Evolutionary conservation across 2,329 filamentous ascomycete species (phyloP).

Genomic region (Chaetomium sp.): DNA sequence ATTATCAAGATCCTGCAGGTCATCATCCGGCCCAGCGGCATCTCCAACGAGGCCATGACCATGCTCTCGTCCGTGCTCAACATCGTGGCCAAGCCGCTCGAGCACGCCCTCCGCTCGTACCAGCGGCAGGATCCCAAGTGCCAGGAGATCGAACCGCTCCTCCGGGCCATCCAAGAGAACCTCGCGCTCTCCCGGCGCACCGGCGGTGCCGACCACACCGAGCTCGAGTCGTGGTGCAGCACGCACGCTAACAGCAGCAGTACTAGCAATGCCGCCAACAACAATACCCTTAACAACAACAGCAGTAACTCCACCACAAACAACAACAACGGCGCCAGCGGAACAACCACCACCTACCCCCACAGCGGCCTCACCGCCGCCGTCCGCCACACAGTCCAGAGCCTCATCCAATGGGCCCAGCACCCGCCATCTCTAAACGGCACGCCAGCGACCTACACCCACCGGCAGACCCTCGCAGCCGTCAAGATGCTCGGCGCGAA

Average conservation of each 20-base stretch:
- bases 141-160: constrained; percentile 62
- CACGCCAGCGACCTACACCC: constrained; percentile 62
- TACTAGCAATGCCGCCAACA: constrained; percentile 17
- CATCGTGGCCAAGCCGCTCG: constrained; percentile 62
- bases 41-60: constrained; percentile 62
- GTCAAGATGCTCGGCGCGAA: constrained; percentile 56
- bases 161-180: constrained; percentile 57
- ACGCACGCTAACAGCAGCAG: constrained; percentile 25
- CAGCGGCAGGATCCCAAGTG: constrained; percentile 61
- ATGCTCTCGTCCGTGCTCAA: constrained; percentile 68
- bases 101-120: constrained; percentile 59
- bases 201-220: constrained; percentile 55
- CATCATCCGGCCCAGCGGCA: constrained; percentile 62
- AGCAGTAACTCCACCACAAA: too few species aligned
- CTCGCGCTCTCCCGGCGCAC: constrained; percentile 55
- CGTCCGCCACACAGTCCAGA: constrained; percentile 55
- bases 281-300: too few species aligned
- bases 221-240: constrained; percentile 61
- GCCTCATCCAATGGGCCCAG: constrained; percentile 60
- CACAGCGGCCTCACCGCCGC: constrained; percentile 51
- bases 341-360: constrained; percentile 25
- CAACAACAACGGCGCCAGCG: neutral
- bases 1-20: constrained; percentile 67
- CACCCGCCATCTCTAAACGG: constrained; percentile 44
- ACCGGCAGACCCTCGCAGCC: constrained; percentile 60